Evolutionary conservation across 306 rosid genomes (phyloP).

Genomic region (Begonia masoniana): DNA sequence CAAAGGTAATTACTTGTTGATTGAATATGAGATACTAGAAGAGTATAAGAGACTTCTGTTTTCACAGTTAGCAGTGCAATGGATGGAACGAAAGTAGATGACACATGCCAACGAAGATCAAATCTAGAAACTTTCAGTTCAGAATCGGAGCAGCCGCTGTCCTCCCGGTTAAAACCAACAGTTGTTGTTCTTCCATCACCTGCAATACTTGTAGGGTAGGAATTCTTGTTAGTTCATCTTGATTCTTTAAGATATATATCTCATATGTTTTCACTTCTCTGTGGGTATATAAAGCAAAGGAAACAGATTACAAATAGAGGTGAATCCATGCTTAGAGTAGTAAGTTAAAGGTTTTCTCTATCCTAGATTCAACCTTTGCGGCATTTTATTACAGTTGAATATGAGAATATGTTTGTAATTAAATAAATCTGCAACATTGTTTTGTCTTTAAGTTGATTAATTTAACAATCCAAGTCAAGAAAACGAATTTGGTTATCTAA

Average conservation of each 20-base stretch:
- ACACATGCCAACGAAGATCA: constrained; percentile 67
- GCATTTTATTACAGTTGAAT: no score
- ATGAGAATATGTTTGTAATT: no score
- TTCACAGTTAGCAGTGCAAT: constrained; percentile 31
- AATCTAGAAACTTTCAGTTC: constrained; percentile 58
- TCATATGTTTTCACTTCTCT: no score
- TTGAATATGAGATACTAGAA: not conserved
- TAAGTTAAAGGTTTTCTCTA: no score
- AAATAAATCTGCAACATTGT: no score
- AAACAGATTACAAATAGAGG: no score
- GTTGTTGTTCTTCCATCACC: constrained; percentile 73
- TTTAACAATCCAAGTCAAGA: no score
- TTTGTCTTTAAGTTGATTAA: no score
- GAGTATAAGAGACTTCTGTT: constrained; percentile 16
- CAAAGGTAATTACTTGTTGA: constrained; percentile 41
- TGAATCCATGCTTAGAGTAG: no score
- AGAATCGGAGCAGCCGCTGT: constrained; percentile 57
- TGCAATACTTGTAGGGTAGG: constrained; percentile 94
- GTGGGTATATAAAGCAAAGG: no score
- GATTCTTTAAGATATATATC: not conserved
- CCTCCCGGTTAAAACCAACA: constrained; percentile 69
- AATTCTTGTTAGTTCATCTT: not conserved
- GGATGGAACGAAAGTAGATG: constrained; percentile 72
- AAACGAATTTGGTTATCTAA: no score
- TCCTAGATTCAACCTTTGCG: no score